A percentile compares a stretch with the other conserved stretches of the same genome.
phyloP scores from a whole-genome alignment of 1,284 basidiomycete genomes.

The Veloporphyrellus conicus region DNA sequence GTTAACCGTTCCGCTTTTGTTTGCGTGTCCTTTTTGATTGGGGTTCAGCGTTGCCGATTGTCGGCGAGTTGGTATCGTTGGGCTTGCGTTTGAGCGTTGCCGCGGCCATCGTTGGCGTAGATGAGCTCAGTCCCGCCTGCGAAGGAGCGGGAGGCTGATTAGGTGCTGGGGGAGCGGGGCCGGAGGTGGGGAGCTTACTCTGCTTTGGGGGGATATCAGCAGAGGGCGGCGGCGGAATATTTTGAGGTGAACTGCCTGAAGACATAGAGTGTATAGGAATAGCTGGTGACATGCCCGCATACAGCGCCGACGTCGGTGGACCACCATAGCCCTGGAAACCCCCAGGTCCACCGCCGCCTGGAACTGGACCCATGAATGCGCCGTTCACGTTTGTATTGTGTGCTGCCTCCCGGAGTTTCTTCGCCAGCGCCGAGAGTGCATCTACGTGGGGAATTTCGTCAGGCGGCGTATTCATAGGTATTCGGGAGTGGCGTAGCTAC shows the following conservation, averaged over 20 bases:
- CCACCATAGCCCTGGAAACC: constrained; percentile 23
- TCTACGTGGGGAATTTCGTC: constrained; percentile 28
- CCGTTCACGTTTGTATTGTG: constrained; percentile 25
- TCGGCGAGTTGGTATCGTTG: constrained; percentile 50
- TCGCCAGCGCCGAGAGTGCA: constrained; percentile 32
- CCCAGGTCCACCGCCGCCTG: constrained; percentile 20
- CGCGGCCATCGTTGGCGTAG: constrained; percentile 50
- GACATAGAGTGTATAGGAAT: constrained; percentile 30
- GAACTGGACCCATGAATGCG: constrained; percentile 19
- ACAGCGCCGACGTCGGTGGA: constrained; percentile 41
- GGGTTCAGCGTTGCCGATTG: constrained; percentile 43
- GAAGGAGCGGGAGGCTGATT: constrained; percentile 39
- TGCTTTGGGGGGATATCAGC: constrained; percentile 50
- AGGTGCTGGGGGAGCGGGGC: constrained; percentile 40
- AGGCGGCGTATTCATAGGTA: constrained; percentile 27
- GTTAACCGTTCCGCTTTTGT: constrained; percentile 36
- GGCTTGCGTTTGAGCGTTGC: constrained; percentile 65
- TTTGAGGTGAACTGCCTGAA: constrained; percentile 47
- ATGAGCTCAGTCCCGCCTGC: constrained; percentile 39
- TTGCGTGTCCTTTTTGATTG: constrained; percentile 49
- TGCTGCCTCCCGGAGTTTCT: constrained; percentile 30
- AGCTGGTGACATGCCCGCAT: constrained; percentile 45
- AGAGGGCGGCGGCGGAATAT: constrained; percentile 40
- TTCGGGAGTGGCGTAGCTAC: constrained; percentile 45
- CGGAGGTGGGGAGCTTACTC: constrained; percentile 48